Base-by-base conservation (phyloP, 1,284 basidiomycete species). In the Pascua guehoae region DNA sequence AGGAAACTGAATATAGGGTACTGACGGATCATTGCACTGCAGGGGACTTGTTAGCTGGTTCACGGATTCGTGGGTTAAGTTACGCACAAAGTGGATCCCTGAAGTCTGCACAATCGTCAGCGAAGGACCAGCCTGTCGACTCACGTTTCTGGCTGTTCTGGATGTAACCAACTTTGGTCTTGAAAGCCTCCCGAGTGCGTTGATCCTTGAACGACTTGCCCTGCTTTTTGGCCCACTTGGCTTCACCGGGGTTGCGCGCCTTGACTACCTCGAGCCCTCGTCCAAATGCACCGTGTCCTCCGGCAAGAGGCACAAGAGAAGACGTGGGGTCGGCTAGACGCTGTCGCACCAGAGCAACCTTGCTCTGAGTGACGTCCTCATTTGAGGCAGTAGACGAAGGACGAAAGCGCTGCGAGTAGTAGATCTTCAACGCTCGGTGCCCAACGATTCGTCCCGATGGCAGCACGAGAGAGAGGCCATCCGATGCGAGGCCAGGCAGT, bases 241-340 rank as follows among this genome's bases (percentile, higher is more conserved):
- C 96, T 78, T 98, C 94, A 4, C 96, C 96, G 12, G 84, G 83
- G 79, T 98, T 98, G 47, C 91, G 82, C n/a, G 91, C 93, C 73
- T 88, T 91, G 60, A 96, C 83, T 12, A 92, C 86, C 43, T 91
- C 84, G 12, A 84, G 86, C 4, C 91, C 91, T 10, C 77, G 77
- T 2, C 91, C 91, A 69, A 82, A 92, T 4, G 89, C 90, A 32
- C 91, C 91, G 60, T 86, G 90, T 2, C 88, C 92, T 49, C 89
- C 91, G 65, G 83, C 87, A n/a, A 84, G 79, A 0, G 93, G 90
- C 1, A 96, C 86, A 38, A 96, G 80, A 0, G 86, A 86, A 1
- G 85, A 85, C 63, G 89, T 86, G 67, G 89, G 92, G 72, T 92
- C 88, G 1, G 85, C 84, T 8, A 93, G 78, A 36, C 89, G 79